These are phyloP conservation scores for Anisogramma anomala DNA, from an alignment of 2,329 filamentous ascomycete genomes.

Conservation along the genomic window DNA sequence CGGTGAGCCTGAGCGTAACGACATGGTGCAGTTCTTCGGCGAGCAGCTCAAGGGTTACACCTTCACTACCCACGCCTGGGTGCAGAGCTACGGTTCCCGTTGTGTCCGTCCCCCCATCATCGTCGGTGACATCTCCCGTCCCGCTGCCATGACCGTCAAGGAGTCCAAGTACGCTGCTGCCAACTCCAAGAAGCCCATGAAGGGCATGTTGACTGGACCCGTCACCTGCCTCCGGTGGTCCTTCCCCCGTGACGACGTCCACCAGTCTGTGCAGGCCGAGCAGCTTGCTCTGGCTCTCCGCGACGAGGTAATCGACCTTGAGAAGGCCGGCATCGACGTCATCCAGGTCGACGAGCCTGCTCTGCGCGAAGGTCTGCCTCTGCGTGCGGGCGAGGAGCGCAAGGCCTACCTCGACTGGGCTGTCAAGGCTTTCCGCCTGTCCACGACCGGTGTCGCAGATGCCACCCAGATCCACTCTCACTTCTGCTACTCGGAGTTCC, in stretches of 20 bases:
- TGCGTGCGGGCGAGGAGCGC: constrained; percentile 86
- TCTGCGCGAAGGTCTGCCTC: constrained; percentile 97
- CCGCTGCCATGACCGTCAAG: constrained; percentile 97
- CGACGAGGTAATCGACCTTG: constrained; percentile 95
- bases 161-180: constrained; percentile 98
- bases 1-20: constrained; percentile 98
- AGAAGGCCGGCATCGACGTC: constrained; percentile 90
- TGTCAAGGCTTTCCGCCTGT: constrained; percentile 94
- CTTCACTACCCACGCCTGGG: constrained; percentile 99
- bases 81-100: constrained; percentile 92
- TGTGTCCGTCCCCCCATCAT: constrained; percentile 98
- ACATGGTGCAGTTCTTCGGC: constrained; percentile 99
- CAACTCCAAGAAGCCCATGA: constrained; percentile 98
- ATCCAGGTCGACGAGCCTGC: constrained; percentile 99
- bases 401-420: constrained; percentile 96
- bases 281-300: constrained; percentile 97
- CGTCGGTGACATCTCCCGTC: constrained; percentile 95
- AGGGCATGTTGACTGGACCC: constrained; percentile 99
- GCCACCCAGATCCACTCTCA: constrained; percentile 99
- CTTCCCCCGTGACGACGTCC: constrained; percentile 98
- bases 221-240: constrained; percentile 99
- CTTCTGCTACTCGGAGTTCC: constrained; percentile 99
- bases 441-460: constrained; percentile 85
- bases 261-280: constrained; percentile 97
- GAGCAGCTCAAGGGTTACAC: constrained; percentile 93